Percentiles rank a stretch among this genome's conserved stretches.
phyloP scores from a whole-genome alignment of 768 basidiomycete genomes.

The Mycena filopes region DNA sequence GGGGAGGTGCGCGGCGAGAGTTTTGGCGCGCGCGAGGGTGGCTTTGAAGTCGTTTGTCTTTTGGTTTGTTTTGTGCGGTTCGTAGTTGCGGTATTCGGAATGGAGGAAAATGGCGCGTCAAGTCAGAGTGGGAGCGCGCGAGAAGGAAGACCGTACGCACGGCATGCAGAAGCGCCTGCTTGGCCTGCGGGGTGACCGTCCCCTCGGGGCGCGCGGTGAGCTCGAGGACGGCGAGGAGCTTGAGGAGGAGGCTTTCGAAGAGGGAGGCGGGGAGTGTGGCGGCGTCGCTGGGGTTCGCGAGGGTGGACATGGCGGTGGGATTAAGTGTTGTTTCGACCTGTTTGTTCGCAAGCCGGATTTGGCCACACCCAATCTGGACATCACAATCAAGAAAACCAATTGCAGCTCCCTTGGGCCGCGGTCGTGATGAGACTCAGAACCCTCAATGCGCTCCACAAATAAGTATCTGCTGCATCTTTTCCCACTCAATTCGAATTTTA shows the following conservation, averaged over 20 bases:
- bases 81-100: too few relatives aligned
- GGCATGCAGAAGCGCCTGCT: slow-evolving; percentile 74
- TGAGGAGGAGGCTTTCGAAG: slow-evolving; percentile 68
- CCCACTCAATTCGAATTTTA: too few relatives aligned
- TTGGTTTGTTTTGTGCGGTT: too few relatives aligned
- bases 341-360: slow-evolving; percentile 11
- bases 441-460: too few relatives aligned
- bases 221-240: slow-evolving; percentile 69
- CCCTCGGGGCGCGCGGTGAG: slow-evolving; percentile 69
- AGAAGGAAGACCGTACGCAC: slow-evolving; percentile 43
- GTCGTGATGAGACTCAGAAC: too few relatives aligned
- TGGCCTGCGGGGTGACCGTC: slow-evolving; percentile 63
- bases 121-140: too few relatives aligned
- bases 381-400: too few relatives aligned
- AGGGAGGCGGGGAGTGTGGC: slow-evolving; percentile 59
- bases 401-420: too few relatives aligned
- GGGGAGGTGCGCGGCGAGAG: slow-evolving; percentile 65
- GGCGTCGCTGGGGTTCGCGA: slow-evolving; percentile 36
- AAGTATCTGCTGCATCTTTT: too few relatives aligned
- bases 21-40: slow-evolving; percentile 66
- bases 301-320: slow-evolving; percentile 39
- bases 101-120: too few relatives aligned
- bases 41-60: slow-evolving; percentile 78
- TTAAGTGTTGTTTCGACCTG: background rate
- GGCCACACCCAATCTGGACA: too few relatives aligned